Percentiles rank a stretch among this genome's conserved stretches.
Evolutionary conservation across 1,284 basidiomycete species (phyloP).

Genomic region (Ustilago curta): DNA sequence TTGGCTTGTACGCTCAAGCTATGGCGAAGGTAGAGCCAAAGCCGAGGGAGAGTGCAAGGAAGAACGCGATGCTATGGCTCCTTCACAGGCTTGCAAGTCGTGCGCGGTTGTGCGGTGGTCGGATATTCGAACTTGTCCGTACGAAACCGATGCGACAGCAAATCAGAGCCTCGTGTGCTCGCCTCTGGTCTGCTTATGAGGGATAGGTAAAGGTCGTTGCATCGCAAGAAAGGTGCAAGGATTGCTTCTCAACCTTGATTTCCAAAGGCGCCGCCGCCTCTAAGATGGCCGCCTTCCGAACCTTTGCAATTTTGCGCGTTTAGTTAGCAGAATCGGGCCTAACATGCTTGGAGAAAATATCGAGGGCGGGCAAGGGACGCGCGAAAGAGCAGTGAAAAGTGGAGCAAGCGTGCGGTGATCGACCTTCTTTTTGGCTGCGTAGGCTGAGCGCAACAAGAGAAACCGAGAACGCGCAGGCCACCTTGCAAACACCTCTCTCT

Average conservation of each 20-base stretch:
- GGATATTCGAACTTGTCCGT: neutral
- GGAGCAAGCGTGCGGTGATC: slow-evolving; percentile 22
- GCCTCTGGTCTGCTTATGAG: neutral
- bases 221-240: neutral
- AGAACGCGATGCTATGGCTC: neutral
- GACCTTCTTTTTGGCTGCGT: slow-evolving; percentile 13
- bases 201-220: neutral
- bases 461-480: slow-evolving; percentile 37
- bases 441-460: slow-evolving; percentile 5
- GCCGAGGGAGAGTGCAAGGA: too few species aligned
- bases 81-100: neutral
- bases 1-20: too few species aligned
- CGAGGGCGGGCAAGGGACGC: too few species aligned
- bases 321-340: neutral
- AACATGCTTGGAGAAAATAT: neutral
- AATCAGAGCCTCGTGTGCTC: neutral
- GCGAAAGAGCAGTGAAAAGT: slow-evolving; percentile 8
- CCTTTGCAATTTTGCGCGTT: neutral
- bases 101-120: neutral
- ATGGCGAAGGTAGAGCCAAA: too few species aligned
- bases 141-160: neutral
- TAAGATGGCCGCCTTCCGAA: slow-evolving; percentile 5
- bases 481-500: slow-evolving; percentile 1
- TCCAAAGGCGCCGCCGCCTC: neutral
- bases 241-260: neutral